These are phyloP conservation scores for Usnea hakonensis DNA, from an alignment of 495 filamentous ascomycete species.

Conservation along the genomic window DNA sequence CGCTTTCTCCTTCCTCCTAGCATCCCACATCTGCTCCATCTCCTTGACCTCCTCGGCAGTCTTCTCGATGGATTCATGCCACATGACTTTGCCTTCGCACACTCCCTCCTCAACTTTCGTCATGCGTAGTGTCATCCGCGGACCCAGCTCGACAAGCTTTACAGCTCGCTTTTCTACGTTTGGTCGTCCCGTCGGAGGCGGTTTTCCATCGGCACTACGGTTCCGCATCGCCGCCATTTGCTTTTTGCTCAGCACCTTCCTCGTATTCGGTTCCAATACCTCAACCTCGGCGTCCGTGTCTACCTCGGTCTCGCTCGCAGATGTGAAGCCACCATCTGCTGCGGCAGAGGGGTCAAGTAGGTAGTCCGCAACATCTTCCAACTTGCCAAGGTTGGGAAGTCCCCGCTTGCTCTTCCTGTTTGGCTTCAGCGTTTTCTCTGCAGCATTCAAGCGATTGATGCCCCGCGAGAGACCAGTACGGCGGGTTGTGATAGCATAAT, in stretches of 20 bases:
- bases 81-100: slow-evolving; percentile 87
- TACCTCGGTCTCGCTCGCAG: slow-evolving; percentile 82
- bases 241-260: slow-evolving; percentile 58
- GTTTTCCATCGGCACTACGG: slow-evolving; percentile 30
- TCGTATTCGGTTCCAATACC: slow-evolving; percentile 64
- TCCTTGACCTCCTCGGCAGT: slow-evolving; percentile 64
- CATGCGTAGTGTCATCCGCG: slow-evolving; percentile 80
- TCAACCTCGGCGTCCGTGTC: slow-evolving; percentile 97
- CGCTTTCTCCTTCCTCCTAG: slow-evolving; percentile 73
- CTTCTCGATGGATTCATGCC: slow-evolving; percentile 92
- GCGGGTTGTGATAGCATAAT: slow-evolving; percentile 91
- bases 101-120: slow-evolving; percentile 95
- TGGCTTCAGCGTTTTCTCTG: slow-evolving; percentile 58
- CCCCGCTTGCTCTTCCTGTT: slow-evolving; percentile 52
- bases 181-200: slow-evolving; percentile 27
- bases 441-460: slow-evolving; percentile 77
- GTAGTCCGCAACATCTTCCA: slow-evolving; percentile 93
- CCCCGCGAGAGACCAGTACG: slow-evolving; percentile 73
- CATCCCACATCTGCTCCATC: slow-evolving; percentile 81
- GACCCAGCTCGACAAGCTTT: slow-evolving; percentile 85
- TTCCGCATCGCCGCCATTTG: slow-evolving; percentile 49
- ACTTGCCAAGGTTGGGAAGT: slow-evolving; percentile 80
- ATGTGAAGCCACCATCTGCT: slow-evolving; percentile 70
- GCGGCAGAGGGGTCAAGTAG: slow-evolving; percentile 77
- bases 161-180: slow-evolving; percentile 75